Percentiles rank a stretch among this genome's conserved stretches.
These are phyloP conservation scores for Globisporangium echinulatum DNA, from an alignment of 352 stramenopile species.

Conservation along the genomic window DNA sequence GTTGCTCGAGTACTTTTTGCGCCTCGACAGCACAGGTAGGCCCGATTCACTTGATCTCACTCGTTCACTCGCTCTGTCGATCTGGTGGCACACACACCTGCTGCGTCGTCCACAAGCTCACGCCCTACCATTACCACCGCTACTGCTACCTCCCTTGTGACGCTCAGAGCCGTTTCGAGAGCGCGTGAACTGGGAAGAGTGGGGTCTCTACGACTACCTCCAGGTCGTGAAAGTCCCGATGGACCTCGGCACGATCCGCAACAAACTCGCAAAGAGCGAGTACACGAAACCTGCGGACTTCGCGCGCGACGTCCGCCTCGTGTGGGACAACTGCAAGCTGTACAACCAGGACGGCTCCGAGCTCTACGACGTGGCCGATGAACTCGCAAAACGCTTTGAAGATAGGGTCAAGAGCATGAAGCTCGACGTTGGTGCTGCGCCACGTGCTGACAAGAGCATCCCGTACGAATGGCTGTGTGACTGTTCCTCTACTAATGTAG, in stretches of 20 bases:
- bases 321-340: conserved; percentile 84
- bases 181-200: conserved; percentile 88
- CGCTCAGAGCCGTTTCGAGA: conserved; percentile 70
- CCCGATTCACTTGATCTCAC: neutral
- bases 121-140: too few relatives aligned
- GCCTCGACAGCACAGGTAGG: conserved; percentile 65
- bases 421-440: conserved; percentile 61
- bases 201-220: conserved; percentile 88
- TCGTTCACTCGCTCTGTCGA: neutral
- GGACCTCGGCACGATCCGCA: conserved; percentile 86
- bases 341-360: conserved; percentile 89
- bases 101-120: too few relatives aligned
- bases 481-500: too few relatives aligned
- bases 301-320: conserved; percentile 76
- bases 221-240: conserved; percentile 89
- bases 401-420: conserved; percentile 81
- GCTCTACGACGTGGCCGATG: conserved; percentile 76
- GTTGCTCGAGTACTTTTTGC: conserved; percentile 76
- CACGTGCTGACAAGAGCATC: conserved; percentile 58
- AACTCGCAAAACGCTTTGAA: conserved; percentile 85
- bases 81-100: neutral
- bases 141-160: neutral
- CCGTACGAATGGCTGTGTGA: conserved; percentile 27
- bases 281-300: conserved; percentile 84
- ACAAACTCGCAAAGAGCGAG: conserved; percentile 70